A percentile compares a stretch with the other conserved stretches of the same genome.
These are phyloP conservation scores for Pseudogymnoascus sp. DNA, from an alignment of 2,329 filamentous ascomycete genomes.

Conservation along the genomic window DNA sequence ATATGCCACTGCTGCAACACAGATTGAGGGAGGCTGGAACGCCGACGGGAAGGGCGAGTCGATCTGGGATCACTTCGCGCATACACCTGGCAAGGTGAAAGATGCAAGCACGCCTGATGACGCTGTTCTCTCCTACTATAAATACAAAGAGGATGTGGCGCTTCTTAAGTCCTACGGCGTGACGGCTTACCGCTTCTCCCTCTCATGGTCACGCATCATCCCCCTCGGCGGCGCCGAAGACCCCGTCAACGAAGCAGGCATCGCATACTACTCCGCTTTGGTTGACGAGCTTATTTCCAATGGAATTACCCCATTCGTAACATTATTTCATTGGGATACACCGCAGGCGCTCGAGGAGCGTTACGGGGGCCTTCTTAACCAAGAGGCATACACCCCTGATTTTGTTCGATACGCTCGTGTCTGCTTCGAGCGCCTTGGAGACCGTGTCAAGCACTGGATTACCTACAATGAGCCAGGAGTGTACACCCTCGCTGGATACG, in stretches of 20 bases:
- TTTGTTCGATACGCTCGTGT: slow-evolving; percentile 33
- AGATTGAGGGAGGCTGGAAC: slow-evolving; percentile 38
- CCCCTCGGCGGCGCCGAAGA: slow-evolving; percentile 34
- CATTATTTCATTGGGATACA: slow-evolving; percentile 14
- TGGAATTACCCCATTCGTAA: neutral
- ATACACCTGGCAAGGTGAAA: slow-evolving; percentile 34
- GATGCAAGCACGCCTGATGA: slow-evolving; percentile 36
- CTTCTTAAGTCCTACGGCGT: slow-evolving; percentile 53
- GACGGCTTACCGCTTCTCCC: slow-evolving; percentile 55
- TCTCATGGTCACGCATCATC: slow-evolving; percentile 59
- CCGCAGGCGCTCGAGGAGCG: slow-evolving; percentile 32
- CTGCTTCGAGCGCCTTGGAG: slow-evolving; percentile 31
- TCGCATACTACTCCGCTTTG: neutral
- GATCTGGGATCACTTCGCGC: slow-evolving; percentile 36
- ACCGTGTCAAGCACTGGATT: slow-evolving; percentile 67
- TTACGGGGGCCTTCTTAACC: slow-evolving; percentile 32
- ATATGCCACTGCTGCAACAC: slow-evolving; percentile 64
- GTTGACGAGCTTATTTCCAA: neutral
- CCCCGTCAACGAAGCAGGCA: slow-evolving; percentile 7
- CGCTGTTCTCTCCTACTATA: slow-evolving; percentile 33
- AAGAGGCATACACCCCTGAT: slow-evolving; percentile 29
- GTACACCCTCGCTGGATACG: slow-evolving; percentile 73
- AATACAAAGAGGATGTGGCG: slow-evolving; percentile 47
- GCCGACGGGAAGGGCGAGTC: slow-evolving; percentile 36
- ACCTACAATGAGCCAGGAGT: slow-evolving; percentile 91